Conservation (phyloP, 2,329 filamentous ascomycete genomes). For the Fusarium sulawesiense region DNA sequence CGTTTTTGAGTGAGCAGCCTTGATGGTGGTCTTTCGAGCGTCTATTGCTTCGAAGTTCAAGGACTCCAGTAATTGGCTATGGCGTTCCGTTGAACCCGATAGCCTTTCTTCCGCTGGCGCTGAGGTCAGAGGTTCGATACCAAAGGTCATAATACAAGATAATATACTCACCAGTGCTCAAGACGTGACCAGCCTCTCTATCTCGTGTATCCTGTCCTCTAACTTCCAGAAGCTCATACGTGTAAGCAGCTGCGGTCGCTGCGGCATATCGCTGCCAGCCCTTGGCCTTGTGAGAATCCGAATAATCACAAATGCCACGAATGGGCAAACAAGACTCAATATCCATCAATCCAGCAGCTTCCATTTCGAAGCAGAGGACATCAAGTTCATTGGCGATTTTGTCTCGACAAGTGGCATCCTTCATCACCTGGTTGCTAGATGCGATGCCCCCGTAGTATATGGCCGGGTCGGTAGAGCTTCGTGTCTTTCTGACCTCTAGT, state of each 20-base stretch:
- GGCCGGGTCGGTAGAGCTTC: background rate
- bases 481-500: accelerated
- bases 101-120: too few species aligned
- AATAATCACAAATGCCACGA: slow-evolving; percentile 57
- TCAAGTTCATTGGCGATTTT: slow-evolving; percentile 30
- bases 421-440: slow-evolving; percentile 53
- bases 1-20: slow-evolving; percentile 46
- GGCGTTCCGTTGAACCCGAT: too few species aligned
- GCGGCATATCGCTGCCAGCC: slow-evolving; percentile 1
- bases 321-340: slow-evolving; percentile 52
- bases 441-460: slow-evolving; percentile 39
- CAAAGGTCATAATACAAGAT: too few species aligned
- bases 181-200: too few species aligned
- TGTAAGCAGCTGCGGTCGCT: background rate
- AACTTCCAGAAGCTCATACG: slow-evolving; percentile 1
- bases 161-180: too few species aligned
- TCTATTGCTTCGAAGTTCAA: slow-evolving; percentile 55
- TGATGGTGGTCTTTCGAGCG: slow-evolving; percentile 52
- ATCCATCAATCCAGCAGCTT: slow-evolving; percentile 46
- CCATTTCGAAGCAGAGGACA: slow-evolving; percentile 48
- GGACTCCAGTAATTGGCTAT: slow-evolving; percentile 40
- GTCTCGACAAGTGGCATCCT: slow-evolving; percentile 49
- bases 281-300: slow-evolving; percentile 1
- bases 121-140: too few species aligned
- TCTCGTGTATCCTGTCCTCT: background rate